phyloP scores from a whole-genome alignment of 2,329 filamentous ascomycete genomes.

The Chrysosporium queenslandicum region DNA sequence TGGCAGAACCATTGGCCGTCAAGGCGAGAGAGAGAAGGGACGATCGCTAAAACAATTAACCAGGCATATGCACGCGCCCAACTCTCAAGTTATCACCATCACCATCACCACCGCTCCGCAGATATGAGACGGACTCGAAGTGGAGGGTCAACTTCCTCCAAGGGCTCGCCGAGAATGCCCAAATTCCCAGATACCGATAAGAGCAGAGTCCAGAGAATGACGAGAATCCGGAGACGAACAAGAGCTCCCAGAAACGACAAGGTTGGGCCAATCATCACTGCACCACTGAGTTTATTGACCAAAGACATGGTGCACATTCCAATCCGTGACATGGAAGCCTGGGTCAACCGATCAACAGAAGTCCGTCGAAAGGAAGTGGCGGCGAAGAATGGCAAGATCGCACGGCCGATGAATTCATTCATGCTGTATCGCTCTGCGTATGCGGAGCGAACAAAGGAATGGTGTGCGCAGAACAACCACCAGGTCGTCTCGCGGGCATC shows the following conservation, averaged over 20 bases:
- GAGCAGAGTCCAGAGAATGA: slow-evolving; percentile 16
- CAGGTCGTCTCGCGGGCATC: slow-evolving; percentile 84
- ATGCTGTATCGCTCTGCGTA: slow-evolving; percentile 95
- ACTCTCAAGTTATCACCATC: not conserved
- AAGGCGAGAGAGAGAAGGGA: not conserved
- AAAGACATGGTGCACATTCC: slow-evolving; percentile 38
- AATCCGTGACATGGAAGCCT: slow-evolving; percentile 67
- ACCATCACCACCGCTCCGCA: slow-evolving; percentile 4
- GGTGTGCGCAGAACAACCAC: slow-evolving; percentile 79
- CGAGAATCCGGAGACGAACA: slow-evolving; percentile 17
- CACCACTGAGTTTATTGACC: slow-evolving; percentile 20
- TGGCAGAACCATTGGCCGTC: not conserved
- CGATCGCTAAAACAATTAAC: not conserved
- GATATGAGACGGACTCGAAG: slow-evolving; percentile 15
- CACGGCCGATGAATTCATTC: slow-evolving; percentile 93
- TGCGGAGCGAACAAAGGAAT: slow-evolving; percentile 73
- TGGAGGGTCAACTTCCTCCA: slow-evolving; percentile 10
- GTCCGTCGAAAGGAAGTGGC: slow-evolving; percentile 58
- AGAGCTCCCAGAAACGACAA: slow-evolving; percentile 16
- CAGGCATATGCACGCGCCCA: slow-evolving; percentile 11
- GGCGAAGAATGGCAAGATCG: slow-evolving; percentile 65
- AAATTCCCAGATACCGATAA: slow-evolving; percentile 14
- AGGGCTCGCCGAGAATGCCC: slow-evolving; percentile 6
- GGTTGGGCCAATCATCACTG: slow-evolving; percentile 11
- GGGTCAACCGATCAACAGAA: slow-evolving; percentile 62